Conservation (phyloP, 805 yeast species). For the Yamadazyma philogaea region DNA sequence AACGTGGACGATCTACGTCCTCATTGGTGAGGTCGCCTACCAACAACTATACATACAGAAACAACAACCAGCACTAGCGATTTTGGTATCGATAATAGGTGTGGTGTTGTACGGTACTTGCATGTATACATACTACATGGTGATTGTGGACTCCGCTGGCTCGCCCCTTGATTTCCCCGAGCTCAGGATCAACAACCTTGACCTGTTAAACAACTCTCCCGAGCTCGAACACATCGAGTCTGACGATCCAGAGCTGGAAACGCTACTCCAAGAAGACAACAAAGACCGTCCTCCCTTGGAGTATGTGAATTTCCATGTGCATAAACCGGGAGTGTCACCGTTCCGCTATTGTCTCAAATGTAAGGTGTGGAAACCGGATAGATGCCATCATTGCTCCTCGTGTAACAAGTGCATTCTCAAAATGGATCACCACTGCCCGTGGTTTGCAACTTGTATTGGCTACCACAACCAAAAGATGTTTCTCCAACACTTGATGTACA, state of each 20-base stretch:
- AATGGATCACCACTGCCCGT: constrained; percentile 74
- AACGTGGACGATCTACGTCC: constrained; percentile 48
- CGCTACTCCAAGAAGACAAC: background rate
- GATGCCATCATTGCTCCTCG: constrained; percentile 56
- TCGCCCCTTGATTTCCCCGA: constrained; percentile 58
- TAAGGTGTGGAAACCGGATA: constrained; percentile 56
- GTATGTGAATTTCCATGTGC: constrained; percentile 33
- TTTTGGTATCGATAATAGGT: constrained; percentile 21
- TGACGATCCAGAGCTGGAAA: constrained; percentile 2
- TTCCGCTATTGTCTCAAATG: constrained; percentile 58
- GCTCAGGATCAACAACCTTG: constrained; percentile 28
- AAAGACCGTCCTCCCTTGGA: constrained; percentile 28
- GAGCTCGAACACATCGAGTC: background rate
- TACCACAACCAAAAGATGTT: constrained; percentile 76
- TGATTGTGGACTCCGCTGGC: constrained; percentile 59
- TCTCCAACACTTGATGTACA: constrained; percentile 64
- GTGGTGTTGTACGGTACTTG: constrained; percentile 32
- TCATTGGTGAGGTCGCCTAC: constrained; percentile 18
- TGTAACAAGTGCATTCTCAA: constrained; percentile 45
- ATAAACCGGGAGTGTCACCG: constrained; percentile 50
- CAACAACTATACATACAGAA: constrained; percentile 15
- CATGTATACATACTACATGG: constrained; percentile 50
- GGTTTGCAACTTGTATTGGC: constrained; percentile 91
- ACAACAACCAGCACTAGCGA: constrained; percentile 15
- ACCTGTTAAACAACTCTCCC: constrained; percentile 7